These are phyloP conservation scores for Aaosphaeria arxii DNA, from an alignment of 2,329 filamentous ascomycete species.

Conservation along the genomic window DNA sequence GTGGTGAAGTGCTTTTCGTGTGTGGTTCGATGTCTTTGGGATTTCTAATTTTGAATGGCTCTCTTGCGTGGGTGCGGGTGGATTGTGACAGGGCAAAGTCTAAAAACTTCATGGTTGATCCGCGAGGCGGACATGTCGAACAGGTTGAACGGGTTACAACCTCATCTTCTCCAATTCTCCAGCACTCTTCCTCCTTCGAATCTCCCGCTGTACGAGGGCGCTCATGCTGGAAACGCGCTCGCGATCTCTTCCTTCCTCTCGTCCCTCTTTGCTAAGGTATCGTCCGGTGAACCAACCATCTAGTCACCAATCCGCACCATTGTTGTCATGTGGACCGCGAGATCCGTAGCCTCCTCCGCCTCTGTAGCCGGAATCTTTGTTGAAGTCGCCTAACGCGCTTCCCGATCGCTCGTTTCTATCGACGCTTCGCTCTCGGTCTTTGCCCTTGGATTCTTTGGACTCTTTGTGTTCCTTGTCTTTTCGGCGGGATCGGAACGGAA, in stretches of 20 bases:
- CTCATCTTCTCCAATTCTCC: conserved; percentile 21
- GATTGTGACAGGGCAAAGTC: no score
- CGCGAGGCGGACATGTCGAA: no score
- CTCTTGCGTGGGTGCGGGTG: no score
- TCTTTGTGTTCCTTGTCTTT: conserved; percentile 21
- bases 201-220: conserved; percentile 13
- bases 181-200: conserved; percentile 28
- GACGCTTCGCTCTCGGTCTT: conserved; percentile 15
- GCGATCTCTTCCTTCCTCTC: conserved; percentile 2
- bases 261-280: conserved; percentile 5
- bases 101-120: no score
- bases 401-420: conserved; percentile 4
- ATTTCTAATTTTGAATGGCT: no score
- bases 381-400: conserved; percentile 20
- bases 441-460: conserved; percentile 10
- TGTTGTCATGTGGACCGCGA: conserved; percentile 7
- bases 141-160: background rate
- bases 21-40: no score
- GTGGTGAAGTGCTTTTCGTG: no score
- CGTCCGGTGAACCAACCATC: conserved; percentile 34
- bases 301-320: conserved; percentile 31
- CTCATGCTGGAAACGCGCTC: background rate
- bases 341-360: background rate
- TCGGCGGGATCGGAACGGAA: conserved; percentile 32
- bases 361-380: background rate